phyloP scores from a whole-genome alignment of 2,329 filamentous ascomycete genomes.

The Phoma sp. region DNA sequence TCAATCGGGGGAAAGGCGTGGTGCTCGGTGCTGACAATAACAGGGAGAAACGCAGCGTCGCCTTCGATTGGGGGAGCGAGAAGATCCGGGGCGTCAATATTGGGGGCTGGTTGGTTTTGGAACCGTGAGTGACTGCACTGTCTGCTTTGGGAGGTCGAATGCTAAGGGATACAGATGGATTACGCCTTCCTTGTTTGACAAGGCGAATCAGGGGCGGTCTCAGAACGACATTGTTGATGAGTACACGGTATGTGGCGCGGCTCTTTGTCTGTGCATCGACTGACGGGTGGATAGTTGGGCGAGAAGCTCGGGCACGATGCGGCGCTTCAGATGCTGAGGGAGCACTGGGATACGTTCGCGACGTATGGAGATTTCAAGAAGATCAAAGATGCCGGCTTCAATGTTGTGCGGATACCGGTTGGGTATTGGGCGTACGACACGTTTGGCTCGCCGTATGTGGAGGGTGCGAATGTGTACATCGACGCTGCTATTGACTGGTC shows the following conservation, averaged over 20 bases:
- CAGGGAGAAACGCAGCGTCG: constrained; percentile 44
- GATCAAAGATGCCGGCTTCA: constrained; percentile 64
- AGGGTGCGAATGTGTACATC: constrained; percentile 60
- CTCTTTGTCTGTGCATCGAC: neutral
- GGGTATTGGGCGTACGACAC: constrained; percentile 67
- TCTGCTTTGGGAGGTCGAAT: neutral
- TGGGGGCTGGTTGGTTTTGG: constrained; percentile 58
- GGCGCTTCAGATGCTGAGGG: constrained; percentile 53
- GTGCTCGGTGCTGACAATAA: constrained; percentile 18
- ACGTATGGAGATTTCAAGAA: constrained; percentile 61
- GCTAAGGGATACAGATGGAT: constrained; percentile 53
- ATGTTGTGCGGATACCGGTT: constrained; percentile 64
- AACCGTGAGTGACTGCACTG: constrained; percentile 43
- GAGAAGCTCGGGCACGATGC: constrained; percentile 57
- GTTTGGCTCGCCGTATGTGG: constrained; percentile 57
- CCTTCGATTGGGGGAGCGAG: constrained; percentile 57
- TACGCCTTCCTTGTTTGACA: constrained; percentile 62
- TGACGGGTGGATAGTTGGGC: constrained; percentile 35
- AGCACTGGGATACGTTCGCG: constrained; percentile 60
- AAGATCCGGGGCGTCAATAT: constrained; percentile 60
- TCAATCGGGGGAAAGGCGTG: neutral
- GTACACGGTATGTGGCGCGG: constrained; percentile 46
- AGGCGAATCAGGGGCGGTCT: constrained; percentile 29
- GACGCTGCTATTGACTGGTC: constrained; percentile 65
- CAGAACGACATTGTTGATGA: constrained; percentile 55